Percentiles rank a stretch among this genome's conserved stretches.
Evolutionary conservation across 78 protist species (phyloP).

Genomic region (Reticulomyxa filosa): DNA sequence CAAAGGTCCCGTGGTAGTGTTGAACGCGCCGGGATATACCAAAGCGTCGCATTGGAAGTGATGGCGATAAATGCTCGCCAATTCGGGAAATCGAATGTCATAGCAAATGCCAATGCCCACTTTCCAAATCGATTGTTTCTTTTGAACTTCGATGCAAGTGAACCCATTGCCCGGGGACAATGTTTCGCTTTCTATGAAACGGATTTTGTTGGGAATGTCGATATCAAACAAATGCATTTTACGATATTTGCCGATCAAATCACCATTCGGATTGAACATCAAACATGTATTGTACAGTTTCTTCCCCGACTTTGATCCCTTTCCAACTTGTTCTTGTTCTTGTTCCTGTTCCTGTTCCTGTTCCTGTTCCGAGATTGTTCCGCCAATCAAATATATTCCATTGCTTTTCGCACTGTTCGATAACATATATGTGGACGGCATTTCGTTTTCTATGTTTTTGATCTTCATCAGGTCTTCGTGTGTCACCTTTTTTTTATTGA

Average conservation of each 20-base stretch:
- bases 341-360: too few species aligned
- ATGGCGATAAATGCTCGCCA: too few species aligned
- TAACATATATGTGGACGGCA: too few species aligned
- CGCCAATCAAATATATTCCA: too few species aligned
- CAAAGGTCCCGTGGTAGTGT: constrained; percentile 89
- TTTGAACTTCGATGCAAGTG: not conserved
- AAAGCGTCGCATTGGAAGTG: not conserved
- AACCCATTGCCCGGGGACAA: constrained; percentile 13
- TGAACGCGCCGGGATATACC: constrained; percentile 68
- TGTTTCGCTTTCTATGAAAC: constrained; percentile 9
- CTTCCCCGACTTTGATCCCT: too few species aligned
- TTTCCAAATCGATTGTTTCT: not conserved
- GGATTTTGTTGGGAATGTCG: constrained; percentile 60
- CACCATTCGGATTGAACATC: constrained; percentile 44
- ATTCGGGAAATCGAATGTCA: constrained; percentile 80
- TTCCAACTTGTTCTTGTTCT: too few species aligned
- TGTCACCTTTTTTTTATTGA: too few species aligned
- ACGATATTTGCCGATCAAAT: constrained; percentile 42
- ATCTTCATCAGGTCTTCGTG: too few species aligned
- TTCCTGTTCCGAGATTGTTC: too few species aligned
- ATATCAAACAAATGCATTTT: constrained; percentile 84
- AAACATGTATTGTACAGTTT: constrained; percentile 62
- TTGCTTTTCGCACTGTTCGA: too few species aligned
- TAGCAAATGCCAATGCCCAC: constrained; percentile 89
- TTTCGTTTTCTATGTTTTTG: too few species aligned